Evolutionary conservation across 2,329 filamentous ascomycete species (phyloP), one percentile per base, ranked within the genome.

Genomic region (Diaporthe ampelina): DNA sequence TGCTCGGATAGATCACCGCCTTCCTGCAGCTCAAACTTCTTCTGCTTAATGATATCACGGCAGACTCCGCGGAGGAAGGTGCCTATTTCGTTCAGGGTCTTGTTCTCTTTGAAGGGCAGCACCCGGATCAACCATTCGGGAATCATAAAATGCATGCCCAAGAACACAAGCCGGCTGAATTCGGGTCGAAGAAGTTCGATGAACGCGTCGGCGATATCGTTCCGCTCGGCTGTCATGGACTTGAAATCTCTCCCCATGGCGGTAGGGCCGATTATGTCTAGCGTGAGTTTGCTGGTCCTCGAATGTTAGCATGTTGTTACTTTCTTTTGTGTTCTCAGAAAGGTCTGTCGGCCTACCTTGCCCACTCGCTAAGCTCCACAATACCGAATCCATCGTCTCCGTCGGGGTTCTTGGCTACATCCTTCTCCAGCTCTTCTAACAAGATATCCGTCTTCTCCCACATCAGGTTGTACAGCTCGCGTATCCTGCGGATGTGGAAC

Each of bases 261-360:
- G 3, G 72, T 74, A 57, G 72, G 65, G 17, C 72, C 72, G 26
- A 74, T 74, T 29, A 74, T 74, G 24, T 74, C 72, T 3, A 74
- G 57, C 10, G 72, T 74, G 19, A 74, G 35, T 43, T 59, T 58
- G 21, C 72, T 74, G 19, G 9, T n/a, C 8, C 9, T 29, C 15
- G 56, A 13, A 19, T 37, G 56, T 70, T 19, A 70, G 65, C 24
- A 19, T 6, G 24, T 21, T 52, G 4, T 26, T 19, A 2, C 15
- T 13, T 40, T 40, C 10, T 13, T 15, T 37, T 11, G 10, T 37
- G 35, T 37, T 13, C 37, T 0, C 1, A 3, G 4, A 1, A 52
- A 19, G 3, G 1, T 17, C 17, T 37, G 43, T 29, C 9, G 52
- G 17, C 29, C 40, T 65, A 70, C 72, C 72, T 74, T 43, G 72